Evolutionary conservation across 2,329 filamentous ascomycete genomes (phyloP).

Genomic region (Lizonia empirigonia): DNA sequence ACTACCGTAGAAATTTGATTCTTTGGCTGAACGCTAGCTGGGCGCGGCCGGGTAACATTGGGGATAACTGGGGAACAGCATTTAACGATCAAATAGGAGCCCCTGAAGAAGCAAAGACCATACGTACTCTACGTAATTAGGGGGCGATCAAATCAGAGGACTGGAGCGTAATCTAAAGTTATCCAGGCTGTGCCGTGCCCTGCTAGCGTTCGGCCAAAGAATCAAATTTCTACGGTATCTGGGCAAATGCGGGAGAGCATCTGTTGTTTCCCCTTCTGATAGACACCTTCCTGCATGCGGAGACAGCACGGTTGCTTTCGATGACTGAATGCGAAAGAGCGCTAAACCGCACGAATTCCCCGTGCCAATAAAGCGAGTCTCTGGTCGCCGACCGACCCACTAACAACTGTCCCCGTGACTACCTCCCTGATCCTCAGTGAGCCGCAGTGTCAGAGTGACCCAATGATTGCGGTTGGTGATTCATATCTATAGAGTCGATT

Average conservation of each 20-base stretch:
- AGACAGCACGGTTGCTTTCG: slow-evolving; percentile 7
- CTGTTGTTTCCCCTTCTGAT: slow-evolving; percentile 18
- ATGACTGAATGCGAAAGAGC: slow-evolving; percentile 2
- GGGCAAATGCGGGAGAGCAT: background rate
- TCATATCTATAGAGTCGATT: slow-evolving; percentile 5
- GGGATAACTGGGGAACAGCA: too few relatives aligned
- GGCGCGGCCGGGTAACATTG: too few relatives aligned
- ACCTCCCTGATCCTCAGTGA: slow-evolving; percentile 4
- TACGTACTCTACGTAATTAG: too few relatives aligned
- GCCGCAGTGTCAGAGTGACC: slow-evolving; percentile 6
- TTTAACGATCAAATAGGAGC: too few relatives aligned
- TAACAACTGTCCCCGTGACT: slow-evolving; percentile 20
- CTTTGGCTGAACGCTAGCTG: too few relatives aligned
- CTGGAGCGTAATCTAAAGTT: too few relatives aligned
- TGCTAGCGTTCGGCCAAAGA: too few relatives aligned
- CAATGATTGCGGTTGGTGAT: background rate
- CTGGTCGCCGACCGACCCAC: slow-evolving; percentile 32
- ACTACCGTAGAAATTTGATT: too few relatives aligned
- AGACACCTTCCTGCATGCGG: slow-evolving; percentile 17
- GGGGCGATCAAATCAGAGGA: too few relatives aligned
- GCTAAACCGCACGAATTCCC: slow-evolving; percentile 13
- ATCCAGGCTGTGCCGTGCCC: too few relatives aligned
- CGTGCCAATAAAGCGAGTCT: slow-evolving; percentile 37
- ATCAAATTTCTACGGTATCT: too few relatives aligned
- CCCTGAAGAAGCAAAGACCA: too few relatives aligned